Conservation (phyloP, 768 basidiomycete species). For the Xerocomus potaroensis region DNA sequence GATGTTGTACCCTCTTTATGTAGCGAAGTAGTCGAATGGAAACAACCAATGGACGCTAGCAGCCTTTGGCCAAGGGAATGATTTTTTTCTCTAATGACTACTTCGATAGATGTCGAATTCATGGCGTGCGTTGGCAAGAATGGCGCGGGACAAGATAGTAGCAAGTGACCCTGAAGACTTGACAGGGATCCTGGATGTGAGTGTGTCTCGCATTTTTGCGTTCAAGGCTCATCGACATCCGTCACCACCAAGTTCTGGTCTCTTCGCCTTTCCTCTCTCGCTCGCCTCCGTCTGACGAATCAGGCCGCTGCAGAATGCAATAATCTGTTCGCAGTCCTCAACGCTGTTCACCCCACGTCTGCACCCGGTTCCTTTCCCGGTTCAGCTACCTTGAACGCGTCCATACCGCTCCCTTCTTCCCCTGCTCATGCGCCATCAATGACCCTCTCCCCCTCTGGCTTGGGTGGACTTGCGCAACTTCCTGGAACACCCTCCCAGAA, state of each 20-base stretch:
- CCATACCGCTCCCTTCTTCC: conserved; percentile 34
- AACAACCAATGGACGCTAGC: background rate
- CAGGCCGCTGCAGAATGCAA: conserved; percentile 83
- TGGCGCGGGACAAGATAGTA: conserved; percentile 78
- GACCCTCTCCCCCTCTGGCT: conserved; percentile 23
- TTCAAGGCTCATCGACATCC: conserved; percentile 3
- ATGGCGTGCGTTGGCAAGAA: conserved; percentile 79
- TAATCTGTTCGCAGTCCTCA: conserved; percentile 71
- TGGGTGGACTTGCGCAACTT: conserved; percentile 16
- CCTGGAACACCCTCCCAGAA: conserved; percentile 24
- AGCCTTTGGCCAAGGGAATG: background rate
- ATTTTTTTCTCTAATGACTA: conserved; percentile 12
- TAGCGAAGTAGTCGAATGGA: conserved; percentile 20
- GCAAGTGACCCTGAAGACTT: conserved; percentile 67
- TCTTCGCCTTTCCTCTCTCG: conserved; percentile 72
- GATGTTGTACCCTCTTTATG: conserved; percentile 19
- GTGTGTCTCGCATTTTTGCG: conserved; percentile 20
- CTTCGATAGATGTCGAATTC: conserved; percentile 74
- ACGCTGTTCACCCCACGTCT: conserved; percentile 48
- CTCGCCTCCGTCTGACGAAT: conserved; percentile 80
- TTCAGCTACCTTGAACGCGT: conserved; percentile 6
- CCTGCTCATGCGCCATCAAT: conserved; percentile 5
- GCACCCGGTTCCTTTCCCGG: conserved; percentile 54
- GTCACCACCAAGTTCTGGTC: conserved; percentile 68
- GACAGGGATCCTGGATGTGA: conserved; percentile 59